A percentile compares a stretch with the other conserved stretches of the same genome.
phyloP scores from a whole-genome alignment of 352 stramenopile species.

The Phytopythium boreale region DNA sequence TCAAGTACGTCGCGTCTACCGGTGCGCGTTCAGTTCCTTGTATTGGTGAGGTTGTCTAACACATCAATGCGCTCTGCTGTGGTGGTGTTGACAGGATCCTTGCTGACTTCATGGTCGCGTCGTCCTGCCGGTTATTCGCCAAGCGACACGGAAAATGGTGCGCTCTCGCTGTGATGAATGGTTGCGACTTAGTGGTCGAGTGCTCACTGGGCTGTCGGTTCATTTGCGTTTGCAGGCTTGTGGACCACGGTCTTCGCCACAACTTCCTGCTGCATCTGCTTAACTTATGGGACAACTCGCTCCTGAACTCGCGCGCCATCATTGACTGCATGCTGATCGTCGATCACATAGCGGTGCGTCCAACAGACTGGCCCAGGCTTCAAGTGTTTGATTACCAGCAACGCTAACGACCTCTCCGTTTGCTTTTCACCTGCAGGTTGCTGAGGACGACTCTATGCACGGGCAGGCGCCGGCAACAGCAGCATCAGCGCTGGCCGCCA shows the following conservation, averaged over 20 bases:
- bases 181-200: background rate
- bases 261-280: conserved; percentile 89
- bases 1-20: conserved; percentile 35
- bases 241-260: conserved; percentile 73
- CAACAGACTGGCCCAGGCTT: background rate
- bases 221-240: conserved; percentile 34
- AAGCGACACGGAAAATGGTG: conserved; percentile 81
- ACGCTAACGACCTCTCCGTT: background rate
- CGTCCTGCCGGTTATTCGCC: conserved; percentile 83
- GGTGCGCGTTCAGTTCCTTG: background rate
- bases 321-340: conserved; percentile 89
- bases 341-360: conserved; percentile 50
- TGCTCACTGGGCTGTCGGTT: background rate
- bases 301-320: conserved; percentile 81
- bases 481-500: conserved; percentile 10
- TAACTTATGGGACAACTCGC: conserved; percentile 90
- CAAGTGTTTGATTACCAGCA: background rate
- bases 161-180: background rate
- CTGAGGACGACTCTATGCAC: background rate
- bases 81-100: conserved; percentile 51
- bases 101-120: conserved; percentile 84
- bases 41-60: background rate
- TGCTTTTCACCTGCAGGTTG: background rate
- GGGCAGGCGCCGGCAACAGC: background rate
- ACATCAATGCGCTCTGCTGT: background rate